Evolutionary conservation across 768 basidiomycete genomes (phyloP).

Genomic region (Pisolithus microcarpus): DNA sequence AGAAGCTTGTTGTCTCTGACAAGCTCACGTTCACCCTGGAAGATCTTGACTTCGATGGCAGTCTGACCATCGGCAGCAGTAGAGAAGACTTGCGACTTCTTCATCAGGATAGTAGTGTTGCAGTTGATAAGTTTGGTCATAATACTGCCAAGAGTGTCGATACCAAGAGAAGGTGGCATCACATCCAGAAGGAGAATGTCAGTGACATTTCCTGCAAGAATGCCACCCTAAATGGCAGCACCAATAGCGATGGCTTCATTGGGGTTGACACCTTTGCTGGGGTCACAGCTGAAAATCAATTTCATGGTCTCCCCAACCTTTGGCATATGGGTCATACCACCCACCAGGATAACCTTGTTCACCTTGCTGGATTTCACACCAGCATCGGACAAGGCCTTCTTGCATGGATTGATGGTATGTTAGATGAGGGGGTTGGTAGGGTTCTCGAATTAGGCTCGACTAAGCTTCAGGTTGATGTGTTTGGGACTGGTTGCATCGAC

Average conservation of each 20-base stretch:
- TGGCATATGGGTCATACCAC: slow-evolving; percentile 99
- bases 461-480: slow-evolving; percentile 91
- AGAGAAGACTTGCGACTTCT: slow-evolving; percentile 91
- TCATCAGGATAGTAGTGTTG: slow-evolving; percentile 96
- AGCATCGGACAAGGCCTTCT: slow-evolving; percentile 92
- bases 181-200: slow-evolving; percentile 95
- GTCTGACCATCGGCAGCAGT: slow-evolving; percentile 88
- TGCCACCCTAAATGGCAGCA: slow-evolving; percentile 96
- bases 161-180: slow-evolving; percentile 96
- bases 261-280: slow-evolving; percentile 98
- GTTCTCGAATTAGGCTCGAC: slow-evolving; percentile 83
- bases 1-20: slow-evolving; percentile 99
- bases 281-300: slow-evolving; percentile 87
- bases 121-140: slow-evolving; percentile 96
- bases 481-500: slow-evolving; percentile 91
- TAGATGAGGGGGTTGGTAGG: slow-evolving; percentile 78
- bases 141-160: slow-evolving; percentile 97
- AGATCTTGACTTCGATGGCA: slow-evolving; percentile 94
- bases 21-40: slow-evolving; percentile 91
- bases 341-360: slow-evolving; percentile 95
- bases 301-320: slow-evolving; percentile 84
- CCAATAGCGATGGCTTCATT: slow-evolving; percentile 99
- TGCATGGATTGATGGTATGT: slow-evolving; percentile 91
- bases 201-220: slow-evolving; percentile 91
- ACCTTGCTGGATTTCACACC: slow-evolving; percentile 89